Evolutionary conservation across 2,329 filamentous ascomycete species (phyloP).

Genomic region (Exophiala oligosperma): DNA sequence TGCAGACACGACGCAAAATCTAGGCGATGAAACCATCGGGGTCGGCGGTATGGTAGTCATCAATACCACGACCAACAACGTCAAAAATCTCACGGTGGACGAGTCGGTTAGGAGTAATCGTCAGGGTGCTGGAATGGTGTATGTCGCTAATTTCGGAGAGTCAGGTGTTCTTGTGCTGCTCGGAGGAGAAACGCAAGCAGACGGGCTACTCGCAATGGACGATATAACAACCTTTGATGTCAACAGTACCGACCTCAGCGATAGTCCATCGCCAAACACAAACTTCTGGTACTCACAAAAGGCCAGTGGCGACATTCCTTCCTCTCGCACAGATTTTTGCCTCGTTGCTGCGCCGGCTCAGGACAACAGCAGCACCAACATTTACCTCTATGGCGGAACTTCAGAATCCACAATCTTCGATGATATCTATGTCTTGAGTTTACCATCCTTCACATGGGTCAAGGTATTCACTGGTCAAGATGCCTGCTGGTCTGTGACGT

Average conservation of each 20-base stretch:
- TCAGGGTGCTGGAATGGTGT: conserved; percentile 12
- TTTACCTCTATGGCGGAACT: conserved; percentile 51
- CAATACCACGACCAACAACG: conserved; percentile 36
- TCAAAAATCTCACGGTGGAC: conserved; percentile 41
- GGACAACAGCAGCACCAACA: conserved; percentile 49
- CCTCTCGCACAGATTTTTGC: conserved; percentile 30
- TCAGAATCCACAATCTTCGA: conserved; percentile 40
- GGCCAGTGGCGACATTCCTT: no score
- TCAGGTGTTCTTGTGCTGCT: no score
- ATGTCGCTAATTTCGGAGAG: no score
- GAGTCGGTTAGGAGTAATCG: conserved; percentile 34
- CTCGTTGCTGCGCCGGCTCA: conserved; percentile 41
- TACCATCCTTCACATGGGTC: conserved; percentile 50
- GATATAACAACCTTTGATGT: no score
- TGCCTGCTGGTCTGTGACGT: conserved; percentile 44
- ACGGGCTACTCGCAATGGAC: no score
- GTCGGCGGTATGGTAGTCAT: conserved; percentile 44
- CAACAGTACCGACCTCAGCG: no score
- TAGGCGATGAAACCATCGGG: conserved; percentile 24
- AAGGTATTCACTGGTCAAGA: conserved; percentile 37
- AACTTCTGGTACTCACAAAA: no score
- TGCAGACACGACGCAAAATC: conserved; percentile 23
- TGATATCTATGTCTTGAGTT: conserved; percentile 47
- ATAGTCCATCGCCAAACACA: no score
- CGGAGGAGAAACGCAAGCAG: no score